A percentile compares a stretch with the other conserved stretches of the same genome.
Evolutionary conservation across 495 filamentous ascomycete species (phyloP).

Genomic region (Xylaria grammica): DNA sequence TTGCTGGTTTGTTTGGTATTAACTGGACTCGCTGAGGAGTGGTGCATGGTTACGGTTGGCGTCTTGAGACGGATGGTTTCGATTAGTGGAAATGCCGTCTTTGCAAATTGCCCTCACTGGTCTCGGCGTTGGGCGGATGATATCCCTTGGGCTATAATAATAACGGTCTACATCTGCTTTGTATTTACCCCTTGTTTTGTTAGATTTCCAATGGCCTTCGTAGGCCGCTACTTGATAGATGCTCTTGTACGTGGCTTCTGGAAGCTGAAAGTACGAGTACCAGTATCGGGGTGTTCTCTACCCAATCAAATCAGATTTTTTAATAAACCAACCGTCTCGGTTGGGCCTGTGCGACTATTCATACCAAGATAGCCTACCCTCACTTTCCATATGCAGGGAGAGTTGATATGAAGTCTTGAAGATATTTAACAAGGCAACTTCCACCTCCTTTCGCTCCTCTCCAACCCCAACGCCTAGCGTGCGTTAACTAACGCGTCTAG

Average conservation of each 20-base stretch:
- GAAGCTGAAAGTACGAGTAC: background rate
- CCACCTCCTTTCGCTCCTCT: no score
- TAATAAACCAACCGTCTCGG: no score
- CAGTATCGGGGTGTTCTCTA: background rate
- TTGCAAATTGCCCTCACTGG: background rate
- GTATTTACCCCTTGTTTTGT: background rate
- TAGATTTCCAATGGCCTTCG: constrained; percentile 8
- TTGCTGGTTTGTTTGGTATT: constrained; percentile 73
- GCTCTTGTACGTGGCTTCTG: background rate
- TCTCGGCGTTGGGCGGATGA: constrained; percentile 2
- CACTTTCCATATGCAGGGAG: no score
- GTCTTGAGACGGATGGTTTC: background rate
- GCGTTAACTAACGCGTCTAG: constrained; percentile 13
- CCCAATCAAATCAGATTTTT: background rate
- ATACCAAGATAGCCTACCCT: no score
- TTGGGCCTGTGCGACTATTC: background rate
- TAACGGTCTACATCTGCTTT: background rate
- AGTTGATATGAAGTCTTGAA: no score
- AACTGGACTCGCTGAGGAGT: constrained; percentile 4
- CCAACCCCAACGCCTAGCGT: no score
- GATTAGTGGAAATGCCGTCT: background rate
- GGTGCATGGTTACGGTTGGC: background rate
- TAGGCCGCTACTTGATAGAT: constrained; percentile 2
- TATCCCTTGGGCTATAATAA: background rate
- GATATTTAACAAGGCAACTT: no score